A percentile compares a stretch with the other conserved stretches of the same genome.
These are phyloP conservation scores for Acacia pycnantha DNA, from an alignment of 331 rosid species.

Conservation along the genomic window DNA sequence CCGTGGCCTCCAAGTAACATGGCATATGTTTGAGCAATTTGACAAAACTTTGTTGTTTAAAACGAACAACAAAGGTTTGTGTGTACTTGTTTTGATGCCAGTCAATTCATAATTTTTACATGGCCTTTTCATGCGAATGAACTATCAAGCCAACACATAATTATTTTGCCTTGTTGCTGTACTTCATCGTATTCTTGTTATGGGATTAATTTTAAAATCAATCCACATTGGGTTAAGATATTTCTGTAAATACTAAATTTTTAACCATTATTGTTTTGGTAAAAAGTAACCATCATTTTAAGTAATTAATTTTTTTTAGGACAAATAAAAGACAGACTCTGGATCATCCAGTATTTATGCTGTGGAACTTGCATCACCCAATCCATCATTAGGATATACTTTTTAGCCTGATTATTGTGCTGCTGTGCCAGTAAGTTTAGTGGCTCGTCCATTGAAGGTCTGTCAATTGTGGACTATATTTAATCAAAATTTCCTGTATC, in stretches of 20 bases:
- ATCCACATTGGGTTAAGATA: background rate
- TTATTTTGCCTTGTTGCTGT: background rate
- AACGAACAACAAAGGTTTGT: background rate
- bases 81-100: background rate
- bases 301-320: background rate
- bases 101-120: background rate
- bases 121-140: conserved; percentile 5
- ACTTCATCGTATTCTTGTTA: background rate
- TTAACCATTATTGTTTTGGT: background rate
- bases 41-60: conserved; percentile 2
- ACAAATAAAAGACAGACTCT: conserved; percentile 8
- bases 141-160: conserved; percentile 2
- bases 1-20: too few species aligned
- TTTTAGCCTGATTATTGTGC: conserved; percentile 1
- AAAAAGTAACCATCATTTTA: background rate
- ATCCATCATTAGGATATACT: background rate
- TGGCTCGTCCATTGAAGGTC: background rate
- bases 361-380: background rate
- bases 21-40: background rate
- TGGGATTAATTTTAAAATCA: background rate
- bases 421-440: background rate
- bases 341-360: background rate
- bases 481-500: background rate
- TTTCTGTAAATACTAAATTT: background rate
- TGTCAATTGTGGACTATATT: background rate